Evolutionary conservation across 129 eudicot genomes (phyloP).

Genomic region (Lactuca sativa): DNA sequence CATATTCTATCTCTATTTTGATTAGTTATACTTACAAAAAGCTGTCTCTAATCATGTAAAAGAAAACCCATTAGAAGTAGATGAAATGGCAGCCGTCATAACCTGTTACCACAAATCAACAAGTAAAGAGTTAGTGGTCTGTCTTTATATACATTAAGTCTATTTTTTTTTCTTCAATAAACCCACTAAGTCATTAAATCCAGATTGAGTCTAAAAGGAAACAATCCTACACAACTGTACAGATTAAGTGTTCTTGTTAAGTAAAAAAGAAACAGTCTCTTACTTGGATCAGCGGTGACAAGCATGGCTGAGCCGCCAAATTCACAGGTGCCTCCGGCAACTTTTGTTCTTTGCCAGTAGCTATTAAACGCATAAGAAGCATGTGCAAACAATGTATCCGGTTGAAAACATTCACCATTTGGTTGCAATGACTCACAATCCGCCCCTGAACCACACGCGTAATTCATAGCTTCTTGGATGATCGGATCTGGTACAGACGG

Average conservation of each 20-base stretch:
- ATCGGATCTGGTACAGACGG: conserved; percentile 79
- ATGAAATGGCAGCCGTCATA: conserved; percentile 86
- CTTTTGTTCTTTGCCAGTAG: conserved; percentile 88
- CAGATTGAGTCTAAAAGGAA: no score
- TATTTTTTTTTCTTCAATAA: no score
- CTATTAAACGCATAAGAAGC: conserved; percentile 96
- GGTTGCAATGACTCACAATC: conserved; percentile 78
- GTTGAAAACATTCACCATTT: conserved; percentile 67
- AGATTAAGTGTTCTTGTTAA: background rate
- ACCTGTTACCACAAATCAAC: conserved; percentile 49
- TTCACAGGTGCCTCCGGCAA: conserved; percentile 75
- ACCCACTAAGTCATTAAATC: no score
- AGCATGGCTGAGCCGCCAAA: conserved; percentile 93
- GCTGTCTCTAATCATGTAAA: conserved; percentile 30
- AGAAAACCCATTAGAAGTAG: conserved; percentile 39
- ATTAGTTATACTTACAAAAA: conserved; percentile 38
- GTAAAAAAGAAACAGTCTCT: conserved; percentile 4
- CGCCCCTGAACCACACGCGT: conserved; percentile 90
- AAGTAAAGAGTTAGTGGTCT: no score
- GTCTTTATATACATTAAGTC: no score
- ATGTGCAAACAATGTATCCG: conserved; percentile 79
- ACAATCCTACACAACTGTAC: no score
- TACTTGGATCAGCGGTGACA: conserved; percentile 91
- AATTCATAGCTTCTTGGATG: conserved; percentile 76
- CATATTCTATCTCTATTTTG: conserved; percentile 20